Evolutionary conservation across 805 yeast genomes (phyloP), one percentile per base, ranked within the genome.

Genomic region (Metschnikowia kunwiensis): DNA sequence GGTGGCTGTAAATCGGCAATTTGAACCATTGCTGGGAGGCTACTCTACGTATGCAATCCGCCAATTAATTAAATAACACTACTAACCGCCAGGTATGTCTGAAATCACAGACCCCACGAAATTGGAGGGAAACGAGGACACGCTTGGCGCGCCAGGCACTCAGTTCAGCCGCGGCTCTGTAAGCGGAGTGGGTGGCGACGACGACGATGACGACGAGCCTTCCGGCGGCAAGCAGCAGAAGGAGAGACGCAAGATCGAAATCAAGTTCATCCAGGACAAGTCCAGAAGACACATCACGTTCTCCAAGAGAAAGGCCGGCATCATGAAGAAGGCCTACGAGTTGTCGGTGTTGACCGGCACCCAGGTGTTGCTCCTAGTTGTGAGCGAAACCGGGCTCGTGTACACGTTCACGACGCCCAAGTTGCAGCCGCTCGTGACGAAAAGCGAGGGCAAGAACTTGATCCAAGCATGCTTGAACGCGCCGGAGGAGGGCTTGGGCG

Each of bases 301-400:
- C 57, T 87, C 97, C 36, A 93, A 93, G 70, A 84, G 98, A 67
- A 91, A 91, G 67, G 97, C 96, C 30, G 98, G 98, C 52, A 91
- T 93, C 56, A 93, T 93, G 98, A 93, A 93, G 70, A 93, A 93
- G 70, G 98, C 98, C n/a, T 93, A 91, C 66, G 98, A 93, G 62
- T 74, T 93, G 47, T 84, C 95, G 14, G 97, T 93, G 35, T 75
- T 93, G 53, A 93, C 98, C 10, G 98, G 98, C 40, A 93, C 98
- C 21, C 98, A 93, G 65, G 97, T 93, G 19, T 74, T 93, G 47
- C 71, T 93, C 42, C 77, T 93, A 51, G 98, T 93, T 38, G 98
- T 93, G 20, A 83, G 95, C 36, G 98, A 93, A 63, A 93, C 98
- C n/a, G 98, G 98, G 11, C 78, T 93, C 45, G 98, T 93, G 37